Evolutionary conservation across 164 flowering plant species (phyloP).

Genomic region (Vitis riparia): DNA sequence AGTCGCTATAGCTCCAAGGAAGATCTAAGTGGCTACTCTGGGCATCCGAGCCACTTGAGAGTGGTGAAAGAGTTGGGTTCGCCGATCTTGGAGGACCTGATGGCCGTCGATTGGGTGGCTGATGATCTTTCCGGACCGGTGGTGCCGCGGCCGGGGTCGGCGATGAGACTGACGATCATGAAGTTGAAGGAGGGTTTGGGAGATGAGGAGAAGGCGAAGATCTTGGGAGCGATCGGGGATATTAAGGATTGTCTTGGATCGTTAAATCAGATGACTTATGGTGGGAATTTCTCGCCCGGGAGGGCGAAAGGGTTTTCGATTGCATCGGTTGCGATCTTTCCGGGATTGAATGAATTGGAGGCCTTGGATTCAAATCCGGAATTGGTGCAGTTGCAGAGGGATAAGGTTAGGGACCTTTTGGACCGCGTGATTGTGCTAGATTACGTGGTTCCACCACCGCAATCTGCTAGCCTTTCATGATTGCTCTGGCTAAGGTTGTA

Average conservation of each 20-base stretch:
- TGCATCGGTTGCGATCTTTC: conserved; percentile 47
- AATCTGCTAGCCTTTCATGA: conserved; percentile 37
- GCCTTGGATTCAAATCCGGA: conserved; percentile 28
- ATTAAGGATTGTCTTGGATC: conserved; percentile 30
- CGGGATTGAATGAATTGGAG: conserved; percentile 25
- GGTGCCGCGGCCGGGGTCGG: conserved; percentile 35
- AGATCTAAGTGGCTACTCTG: conserved; percentile 44
- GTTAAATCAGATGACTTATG: conserved; percentile 43
- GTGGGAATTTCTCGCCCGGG: conserved; percentile 71
- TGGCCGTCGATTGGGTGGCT: conserved; percentile 78
- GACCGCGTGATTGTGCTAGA: background rate
- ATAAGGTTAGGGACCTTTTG: background rate
- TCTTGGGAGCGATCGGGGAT: conserved; percentile 41
- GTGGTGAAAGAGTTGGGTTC: conserved; percentile 50
- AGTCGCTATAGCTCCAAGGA: conserved; percentile 55
- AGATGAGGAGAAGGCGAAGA: conserved; percentile 33
- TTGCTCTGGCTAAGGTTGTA: too few relatives aligned
- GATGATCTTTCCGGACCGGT: conserved; percentile 16
- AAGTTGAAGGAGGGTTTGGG: conserved; percentile 51
- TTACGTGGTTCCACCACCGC: conserved; percentile 16
- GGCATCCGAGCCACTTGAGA: conserved; percentile 47
- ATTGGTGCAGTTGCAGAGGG: background rate
- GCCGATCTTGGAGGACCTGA: conserved; percentile 62
- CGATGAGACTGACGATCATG: conserved; percentile 44
- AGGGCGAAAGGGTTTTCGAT: conserved; percentile 72